Base-by-base conservation (phyloP, 306 rosid genomes). In the Lathyrus tuberosus region DNA sequence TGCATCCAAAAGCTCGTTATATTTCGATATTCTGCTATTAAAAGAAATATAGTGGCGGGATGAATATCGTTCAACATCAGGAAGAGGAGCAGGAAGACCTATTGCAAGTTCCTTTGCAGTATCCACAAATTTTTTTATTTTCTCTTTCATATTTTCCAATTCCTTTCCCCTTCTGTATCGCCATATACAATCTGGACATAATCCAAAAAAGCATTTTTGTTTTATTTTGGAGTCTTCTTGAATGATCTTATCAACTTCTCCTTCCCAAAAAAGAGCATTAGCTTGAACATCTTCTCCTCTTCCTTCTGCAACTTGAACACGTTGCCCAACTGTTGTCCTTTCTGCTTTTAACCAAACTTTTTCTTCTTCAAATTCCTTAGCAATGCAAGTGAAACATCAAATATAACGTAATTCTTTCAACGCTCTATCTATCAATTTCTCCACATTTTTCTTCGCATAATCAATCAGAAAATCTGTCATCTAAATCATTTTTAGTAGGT, bases 91-190 rank as follows among this genome's bases (percentile, higher is more conserved):
- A 57, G 9, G 5, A 24, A 74, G 43, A 0, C 48, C 77, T 37
- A 56, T 11, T n/a, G 10, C 3, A 71, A 77, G 38, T 46, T 37
- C n/a, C 6, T 8, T 1, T 37, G 0, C 1, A 0, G 2, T 4
- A 0, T 35, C 0, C 0, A 2, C 4, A 2, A 47, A 11, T 4
- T 0, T 4, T 40, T 3, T 37, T 2, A 66, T 66, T 4, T 35
- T 7, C 40, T 43, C 4, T 0, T 0, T 15, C 68, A 54, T 70
- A 0, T 15, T 1, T 42, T 1, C 37, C 17, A 71, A 1, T 3
- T 70, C 62, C 30, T 77, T 70, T 5, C 73, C 77, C 62, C 51
- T 49, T 3, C 5, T 26, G n/a, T 56, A 56, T 14, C 16, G 35
- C 56, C 57, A 48, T 24, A 22, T 35, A 65, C 41, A 71, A 58